These are phyloP conservation scores for Cladobotryum mycophilum DNA, from an alignment of 2,329 filamentous ascomycete genomes.

Conservation along the genomic window DNA sequence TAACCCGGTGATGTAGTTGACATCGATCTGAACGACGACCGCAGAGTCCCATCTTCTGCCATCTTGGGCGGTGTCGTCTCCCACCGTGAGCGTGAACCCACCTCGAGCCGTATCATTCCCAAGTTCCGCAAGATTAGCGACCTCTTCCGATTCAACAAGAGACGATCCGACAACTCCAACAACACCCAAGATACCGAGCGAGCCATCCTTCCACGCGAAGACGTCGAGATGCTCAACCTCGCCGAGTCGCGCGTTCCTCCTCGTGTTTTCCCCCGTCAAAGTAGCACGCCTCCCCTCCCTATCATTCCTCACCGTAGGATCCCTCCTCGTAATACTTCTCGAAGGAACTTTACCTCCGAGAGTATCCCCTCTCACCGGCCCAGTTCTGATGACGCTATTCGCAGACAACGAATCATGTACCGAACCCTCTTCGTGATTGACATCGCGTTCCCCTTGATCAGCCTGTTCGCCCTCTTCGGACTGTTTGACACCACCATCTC, in stretches of 20 bases:
- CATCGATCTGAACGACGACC: neutral
- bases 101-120: neutral
- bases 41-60: neutral
- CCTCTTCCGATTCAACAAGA: too few relatives aligned
- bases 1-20: neutral
- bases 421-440: constrained; percentile 31
- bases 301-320: too few relatives aligned
- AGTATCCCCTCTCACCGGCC: constrained; percentile 19
- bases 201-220: too few relatives aligned
- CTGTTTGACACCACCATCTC: constrained; percentile 39
- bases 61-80: neutral
- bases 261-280: too few relatives aligned
- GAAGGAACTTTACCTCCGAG: too few relatives aligned
- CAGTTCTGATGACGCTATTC: constrained; percentile 21
- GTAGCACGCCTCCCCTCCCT: too few relatives aligned
- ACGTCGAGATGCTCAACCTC: too few relatives aligned
- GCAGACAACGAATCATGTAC: constrained; percentile 33
- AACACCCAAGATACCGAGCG: too few relatives aligned
- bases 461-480: constrained; percentile 38
- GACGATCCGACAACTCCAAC: too few relatives aligned
- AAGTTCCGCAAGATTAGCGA: neutral
- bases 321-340: too few relatives aligned
- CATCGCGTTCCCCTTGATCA: constrained; percentile 41
- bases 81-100: too few relatives aligned
- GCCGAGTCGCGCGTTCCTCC: too few relatives aligned